Evolutionary conservation across 176 grass and related monocot species (phyloP), one percentile per base, ranked within the genome.

Genomic region (Aegilops umbellulata): DNA sequence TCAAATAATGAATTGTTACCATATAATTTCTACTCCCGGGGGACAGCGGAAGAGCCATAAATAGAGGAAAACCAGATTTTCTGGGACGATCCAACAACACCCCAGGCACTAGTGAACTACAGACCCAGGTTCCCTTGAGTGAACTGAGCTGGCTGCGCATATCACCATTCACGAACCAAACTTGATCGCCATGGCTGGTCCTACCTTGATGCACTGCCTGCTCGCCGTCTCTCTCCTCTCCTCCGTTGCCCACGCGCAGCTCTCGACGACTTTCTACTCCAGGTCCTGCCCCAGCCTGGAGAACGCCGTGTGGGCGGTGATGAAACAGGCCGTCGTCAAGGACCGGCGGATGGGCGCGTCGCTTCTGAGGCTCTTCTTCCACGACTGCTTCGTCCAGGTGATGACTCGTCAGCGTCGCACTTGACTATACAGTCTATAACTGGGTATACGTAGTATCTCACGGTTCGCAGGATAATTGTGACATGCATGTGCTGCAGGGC

Each of bases 331-430:
- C 65, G 76, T 95, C 36, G 14, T 6, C 30, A 64, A 31, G 12
- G 93, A 95, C 60, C n/a, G 24, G 2, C 65, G 93, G 55, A 89
- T 95, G 11, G 91, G 90, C 49, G 93, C 93, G 2, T 95, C 93
- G 51, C 70, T 95, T 11, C 83, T 95, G 51, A 85, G 91, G 60
- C 88, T 95, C 86, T 93, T 93, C 89, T 95, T 95, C 91, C 93
- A 95, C 68, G 88, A 93, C 85, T 95, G 88, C 86, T 95, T 95
- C 20, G 93, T 95, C 1, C 85, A 91, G 62, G 93, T 88, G 38
- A 73, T 49, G 1, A 2, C 10, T 5, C 19, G 9, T 38, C 0
- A 22, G 2, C 20, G 67, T 38, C 67, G 66, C 32, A n/a, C 32
- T 32, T 31, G 27, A 66, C 14, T 30, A 8, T 2, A 29, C 63